Base-by-base conservation (phyloP, 495 filamentous ascomycete genomes). In the Trichocladium uniseriatum region DNA sequence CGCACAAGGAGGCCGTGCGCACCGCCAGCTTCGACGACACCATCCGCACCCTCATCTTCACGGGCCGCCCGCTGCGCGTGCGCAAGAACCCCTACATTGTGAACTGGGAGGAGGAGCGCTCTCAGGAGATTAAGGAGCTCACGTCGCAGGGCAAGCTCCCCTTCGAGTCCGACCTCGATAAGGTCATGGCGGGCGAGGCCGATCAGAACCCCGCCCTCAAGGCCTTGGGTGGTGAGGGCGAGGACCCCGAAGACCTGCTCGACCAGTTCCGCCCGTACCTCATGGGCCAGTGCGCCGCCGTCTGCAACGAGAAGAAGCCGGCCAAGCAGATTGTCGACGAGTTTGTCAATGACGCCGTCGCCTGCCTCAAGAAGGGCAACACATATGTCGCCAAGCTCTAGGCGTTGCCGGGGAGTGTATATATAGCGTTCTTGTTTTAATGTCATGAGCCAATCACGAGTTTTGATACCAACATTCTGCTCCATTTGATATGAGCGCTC, bases 41-140 rank as follows among this genome's bases (percentile, higher is more conserved):
- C 56, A 76, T 97, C 59, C 85, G 87, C 51, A 98, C 92, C 16
- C 87, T 96, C 57, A 98, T 98, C 69, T 98, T 97, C 79, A 98
- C 92, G 50, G 89, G 92, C 43, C 87, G 92, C 38, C 92, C 92
- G 35, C 75, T 98, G 51, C 86, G 92, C 53, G 92, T 98, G 48
- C 83, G 90, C 55, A 90, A 80, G 57, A 98, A 97, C 72, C 58
- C 80, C 7, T 98, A 97, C 68, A 96, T 98, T 61, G 49, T 79
- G 60, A 88, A 95, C 74, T 98, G 94, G 92, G 92, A 98, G 74
- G 82, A 85, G 62, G 89, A 95, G 72, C 84, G 92, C 55, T 66
- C 72, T 44, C 70, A 78, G 11, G 92, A 98, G 71, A 95, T 98
- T 69, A 92, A 89, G 75, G 74, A 91, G 57, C 80, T 96, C 38